Evolutionary conservation across 805 yeast genomes (phyloP).

Genomic region (Wickerhamiella brachini): DNA sequence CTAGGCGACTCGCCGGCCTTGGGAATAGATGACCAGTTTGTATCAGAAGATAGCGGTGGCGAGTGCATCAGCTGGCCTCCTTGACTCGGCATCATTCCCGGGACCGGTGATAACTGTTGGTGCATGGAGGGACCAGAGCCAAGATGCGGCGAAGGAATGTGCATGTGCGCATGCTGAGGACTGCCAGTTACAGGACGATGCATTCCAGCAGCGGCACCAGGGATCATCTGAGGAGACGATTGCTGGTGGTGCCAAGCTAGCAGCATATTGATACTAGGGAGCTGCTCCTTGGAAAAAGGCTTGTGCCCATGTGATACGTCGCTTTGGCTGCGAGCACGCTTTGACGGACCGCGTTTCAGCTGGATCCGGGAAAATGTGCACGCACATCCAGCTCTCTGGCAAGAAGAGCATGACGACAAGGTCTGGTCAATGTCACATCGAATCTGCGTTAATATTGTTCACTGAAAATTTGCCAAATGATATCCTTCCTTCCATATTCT

Average conservation of each 20-base stretch:
- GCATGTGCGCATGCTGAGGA: background rate
- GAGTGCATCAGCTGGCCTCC: background rate
- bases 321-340: conserved; percentile 26
- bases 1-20: background rate
- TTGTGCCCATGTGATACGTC: conserved; percentile 3
- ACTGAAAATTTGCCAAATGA: background rate
- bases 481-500: no score
- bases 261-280: conserved; percentile 10
- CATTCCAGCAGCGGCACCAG: background rate
- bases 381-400: conserved; percentile 35
- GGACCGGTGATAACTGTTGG: background rate
- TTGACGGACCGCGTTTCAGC: conserved; percentile 49
- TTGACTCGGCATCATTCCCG: background rate
- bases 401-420: conserved; percentile 32
- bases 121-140: background rate
- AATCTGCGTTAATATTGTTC: conserved; percentile 19
- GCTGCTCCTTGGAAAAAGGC: conserved; percentile 1
- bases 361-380: conserved; percentile 47
- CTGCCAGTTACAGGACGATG: background rate
- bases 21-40: background rate
- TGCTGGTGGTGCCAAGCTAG: conserved; percentile 7
- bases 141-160: background rate
- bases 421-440: conserved; percentile 28
- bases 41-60: background rate
- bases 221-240: background rate